These are phyloP conservation scores for Tritrichomonas musculus DNA, from an alignment of 208 protist species.

Conservation along the genomic window DNA sequence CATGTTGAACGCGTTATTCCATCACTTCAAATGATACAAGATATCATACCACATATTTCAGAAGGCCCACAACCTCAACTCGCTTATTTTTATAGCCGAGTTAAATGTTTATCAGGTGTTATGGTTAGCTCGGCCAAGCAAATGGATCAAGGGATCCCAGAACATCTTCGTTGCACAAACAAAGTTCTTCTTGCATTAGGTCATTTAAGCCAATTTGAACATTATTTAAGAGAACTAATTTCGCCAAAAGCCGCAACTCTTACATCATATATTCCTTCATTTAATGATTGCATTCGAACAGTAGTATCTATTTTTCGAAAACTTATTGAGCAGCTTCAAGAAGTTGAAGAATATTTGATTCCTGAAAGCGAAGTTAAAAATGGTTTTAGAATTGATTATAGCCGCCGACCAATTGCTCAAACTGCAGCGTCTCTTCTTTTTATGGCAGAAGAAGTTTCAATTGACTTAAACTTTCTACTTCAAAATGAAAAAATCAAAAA, in stretches of 20 bases:
- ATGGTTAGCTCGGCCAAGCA: not conserved
- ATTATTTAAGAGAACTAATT: not conserved
- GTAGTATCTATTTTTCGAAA: not conserved
- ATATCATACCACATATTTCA: not conserved
- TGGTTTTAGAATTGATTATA: not conserved
- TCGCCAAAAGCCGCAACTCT: not conserved
- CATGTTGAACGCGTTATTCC: not conserved
- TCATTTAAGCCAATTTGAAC: not conserved
- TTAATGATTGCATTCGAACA: not conserved
- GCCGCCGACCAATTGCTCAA: not conserved
- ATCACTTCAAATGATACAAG: not conserved
- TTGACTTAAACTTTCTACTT: not conserved
- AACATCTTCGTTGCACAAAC: not conserved
- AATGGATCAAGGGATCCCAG: not conserved
- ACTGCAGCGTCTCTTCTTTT: not conserved
- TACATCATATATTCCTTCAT: not conserved
- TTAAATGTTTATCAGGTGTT: not conserved
- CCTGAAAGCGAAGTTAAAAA: too few species aligned
- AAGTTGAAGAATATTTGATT: not conserved
- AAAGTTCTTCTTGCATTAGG: not conserved
- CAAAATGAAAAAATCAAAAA: not conserved
- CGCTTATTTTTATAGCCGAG: not conserved
- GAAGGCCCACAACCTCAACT: not conserved
- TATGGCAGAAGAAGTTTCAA: not conserved
- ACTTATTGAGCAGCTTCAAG: not conserved